phyloP scores from a whole-genome alignment of 2,329 filamentous ascomycete species.

The Penicillium sp. region DNA sequence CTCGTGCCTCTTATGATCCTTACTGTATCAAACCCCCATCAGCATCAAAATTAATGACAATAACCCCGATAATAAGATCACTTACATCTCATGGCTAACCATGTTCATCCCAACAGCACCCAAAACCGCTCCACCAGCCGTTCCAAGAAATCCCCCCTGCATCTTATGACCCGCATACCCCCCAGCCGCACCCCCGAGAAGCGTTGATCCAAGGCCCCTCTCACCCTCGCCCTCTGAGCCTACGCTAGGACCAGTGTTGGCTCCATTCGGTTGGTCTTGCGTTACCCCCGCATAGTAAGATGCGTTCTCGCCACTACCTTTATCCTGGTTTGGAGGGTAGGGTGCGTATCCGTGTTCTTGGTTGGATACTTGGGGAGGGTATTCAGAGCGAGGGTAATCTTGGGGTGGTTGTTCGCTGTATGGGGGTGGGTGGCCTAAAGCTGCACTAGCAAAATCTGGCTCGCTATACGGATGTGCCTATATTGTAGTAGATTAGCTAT shows the following conservation, averaged over 20 bases:
- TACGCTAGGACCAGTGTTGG: conserved; percentile 15
- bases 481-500: not conserved
- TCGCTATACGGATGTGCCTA: not conserved
- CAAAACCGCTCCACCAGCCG: conserved; percentile 20
- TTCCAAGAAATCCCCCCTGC: conserved; percentile 8
- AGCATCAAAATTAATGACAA: no score
- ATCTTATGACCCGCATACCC: conserved; percentile 22
- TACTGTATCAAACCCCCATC: not conserved
- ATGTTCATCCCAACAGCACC: conserved; percentile 22
- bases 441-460: not conserved
- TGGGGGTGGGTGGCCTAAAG: not conserved
- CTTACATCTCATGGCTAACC: conserved; percentile 18
- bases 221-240: conserved; percentile 18
- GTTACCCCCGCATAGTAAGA: not conserved
- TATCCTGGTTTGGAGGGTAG: not conserved
- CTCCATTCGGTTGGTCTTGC: conserved; percentile 1
- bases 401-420: not conserved
- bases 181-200: conserved; percentile 20
- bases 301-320: not conserved
- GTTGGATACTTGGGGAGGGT: not conserved
- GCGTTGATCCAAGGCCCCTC: conserved; percentile 19
- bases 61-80: not conserved
- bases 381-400: not conserved
- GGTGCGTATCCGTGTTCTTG: not conserved
- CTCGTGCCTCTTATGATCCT: conserved; percentile 16